Base-by-base conservation (phyloP, 2,329 filamentous ascomycete species). In the Fusarium algeriense region DNA sequence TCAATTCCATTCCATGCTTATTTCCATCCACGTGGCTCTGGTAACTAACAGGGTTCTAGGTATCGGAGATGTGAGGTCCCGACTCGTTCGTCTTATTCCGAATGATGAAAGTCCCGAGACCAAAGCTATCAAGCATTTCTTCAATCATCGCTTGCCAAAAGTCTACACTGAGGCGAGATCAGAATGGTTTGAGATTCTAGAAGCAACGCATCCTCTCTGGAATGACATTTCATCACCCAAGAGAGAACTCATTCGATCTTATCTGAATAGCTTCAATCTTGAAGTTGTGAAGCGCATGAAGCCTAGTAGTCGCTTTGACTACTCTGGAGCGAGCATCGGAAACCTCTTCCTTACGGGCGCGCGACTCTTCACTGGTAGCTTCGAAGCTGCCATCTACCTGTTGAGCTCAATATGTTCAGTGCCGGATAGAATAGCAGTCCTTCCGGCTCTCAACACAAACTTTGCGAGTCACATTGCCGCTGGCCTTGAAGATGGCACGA, bases 401-500 rank as follows among this genome's bases (percentile, higher is more conserved):
- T 87, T 98, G 7, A 92, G 92, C 54, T 92, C 91, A 74, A 93
- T 98, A 70, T 97, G 95, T 77, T 90, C 89, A n/a, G 92, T 98
- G 1, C 92, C 94, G 0, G 87, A 89, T 14, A 86, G 90, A 55
- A 90, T 96, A 9, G 87, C 90, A 0, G 94, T 98, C 1, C 89
- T 98, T 19, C 96, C 95, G 0, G 94, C 93, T 7, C 93, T 98
- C 74, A 97, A 97, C 84, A 94, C 92, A 69, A 98, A 97, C 80
- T 98, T 98, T 83, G 93, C 93, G 0, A 93, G 97, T 76, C 95
- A 98, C 81, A 98, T 98, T 73, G 94, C 92, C 9, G 95, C 94
- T 4, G 92, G 92, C 0, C 86, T 98, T 0, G 84, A 85, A 20
- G 89, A 97, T 78, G 94, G 93, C 11, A 90, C 89, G 1, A 84